phyloP scores from a whole-genome alignment of 1,139 yeast genomes.

The Diutina pseudorugosa region DNA sequence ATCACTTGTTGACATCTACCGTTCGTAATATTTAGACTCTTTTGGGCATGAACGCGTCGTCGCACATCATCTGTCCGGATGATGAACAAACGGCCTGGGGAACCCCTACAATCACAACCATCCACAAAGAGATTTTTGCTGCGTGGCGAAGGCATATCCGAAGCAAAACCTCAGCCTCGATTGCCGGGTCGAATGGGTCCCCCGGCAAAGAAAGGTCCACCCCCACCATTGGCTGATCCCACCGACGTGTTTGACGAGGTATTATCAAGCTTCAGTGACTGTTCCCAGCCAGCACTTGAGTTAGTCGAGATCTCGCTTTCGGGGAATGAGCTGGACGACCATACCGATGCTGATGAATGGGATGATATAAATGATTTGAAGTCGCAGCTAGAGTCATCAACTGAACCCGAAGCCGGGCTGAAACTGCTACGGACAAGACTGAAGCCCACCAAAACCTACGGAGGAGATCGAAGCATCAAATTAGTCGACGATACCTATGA shows the following conservation, averaged over 20 bases:
- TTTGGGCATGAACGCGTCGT: neutral
- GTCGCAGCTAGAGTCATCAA: neutral
- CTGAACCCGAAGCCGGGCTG: neutral
- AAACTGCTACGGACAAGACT: neutral
- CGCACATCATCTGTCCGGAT: neutral
- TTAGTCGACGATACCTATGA: neutral
- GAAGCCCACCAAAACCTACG: neutral
- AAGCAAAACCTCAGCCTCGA: neutral
- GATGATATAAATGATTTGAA: neutral
- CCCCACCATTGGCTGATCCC: neutral
- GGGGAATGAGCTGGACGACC: neutral
- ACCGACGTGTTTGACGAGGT: neutral
- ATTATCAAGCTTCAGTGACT: neutral
- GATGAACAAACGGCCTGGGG: neutral
- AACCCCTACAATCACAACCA: neutral
- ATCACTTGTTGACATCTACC: too few species aligned
- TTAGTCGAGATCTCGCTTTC: neutral
- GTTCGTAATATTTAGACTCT: too few species aligned
- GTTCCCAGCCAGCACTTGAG: neutral
- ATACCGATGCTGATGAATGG: neutral
- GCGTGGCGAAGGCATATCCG: neutral
- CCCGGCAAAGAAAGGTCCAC: neutral
- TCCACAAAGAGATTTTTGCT: neutral
- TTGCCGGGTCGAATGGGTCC: neutral
- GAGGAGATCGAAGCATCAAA: conserved; percentile 1